Percentiles rank a stretch among this genome's conserved stretches.
Conservation (phyloP, 371 early-diverging fungal species). For the Haplosporangium sp. region DNA sequence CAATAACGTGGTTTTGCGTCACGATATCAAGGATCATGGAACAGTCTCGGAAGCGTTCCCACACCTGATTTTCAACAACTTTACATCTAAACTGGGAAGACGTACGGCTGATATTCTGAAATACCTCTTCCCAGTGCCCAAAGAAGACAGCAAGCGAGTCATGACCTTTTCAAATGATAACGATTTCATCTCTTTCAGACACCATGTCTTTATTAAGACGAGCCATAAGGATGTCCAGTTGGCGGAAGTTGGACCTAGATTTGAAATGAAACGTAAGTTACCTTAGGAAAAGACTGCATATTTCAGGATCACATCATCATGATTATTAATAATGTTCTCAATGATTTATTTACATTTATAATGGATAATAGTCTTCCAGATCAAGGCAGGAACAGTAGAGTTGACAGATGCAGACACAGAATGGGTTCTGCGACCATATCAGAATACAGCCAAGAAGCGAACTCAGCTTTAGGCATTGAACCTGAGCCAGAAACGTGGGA, state of each 20-base stretch:
- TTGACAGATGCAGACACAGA: slow-evolving; percentile 96
- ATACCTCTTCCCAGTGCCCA: slow-evolving; percentile 97
- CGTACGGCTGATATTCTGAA: slow-evolving; percentile 92
- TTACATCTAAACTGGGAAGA: slow-evolving; percentile 88
- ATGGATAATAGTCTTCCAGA: slow-evolving; percentile 82
- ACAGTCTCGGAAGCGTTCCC: slow-evolving; percentile 97
- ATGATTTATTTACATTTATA: too few relatives aligned
- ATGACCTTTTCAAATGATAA: slow-evolving; percentile 97
- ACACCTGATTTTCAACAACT: slow-evolving; percentile 96
- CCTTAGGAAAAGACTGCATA: too few relatives aligned
- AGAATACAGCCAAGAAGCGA: slow-evolving; percentile 94
- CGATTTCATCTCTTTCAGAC: slow-evolving; percentile 98
- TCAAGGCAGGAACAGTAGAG: slow-evolving; percentile 95
- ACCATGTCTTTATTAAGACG: slow-evolving; percentile 93
- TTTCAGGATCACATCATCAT: background rate
- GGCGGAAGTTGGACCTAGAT: slow-evolving; percentile 98
- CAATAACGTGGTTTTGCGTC: slow-evolving; percentile 97
- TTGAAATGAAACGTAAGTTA: slow-evolving; percentile 92
- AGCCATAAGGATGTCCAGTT: slow-evolving; percentile 90
- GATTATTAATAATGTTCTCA: background rate
- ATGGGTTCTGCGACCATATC: slow-evolving; percentile 97
- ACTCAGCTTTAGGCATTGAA: slow-evolving; percentile 55
- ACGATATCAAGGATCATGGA: slow-evolving; percentile 96
- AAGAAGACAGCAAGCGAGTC: slow-evolving; percentile 94
- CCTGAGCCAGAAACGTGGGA: background rate